Evolutionary conservation across 2,329 filamentous ascomycete genomes (phyloP).

Genomic region (Arthrobotrys pseudoclavata): DNA sequence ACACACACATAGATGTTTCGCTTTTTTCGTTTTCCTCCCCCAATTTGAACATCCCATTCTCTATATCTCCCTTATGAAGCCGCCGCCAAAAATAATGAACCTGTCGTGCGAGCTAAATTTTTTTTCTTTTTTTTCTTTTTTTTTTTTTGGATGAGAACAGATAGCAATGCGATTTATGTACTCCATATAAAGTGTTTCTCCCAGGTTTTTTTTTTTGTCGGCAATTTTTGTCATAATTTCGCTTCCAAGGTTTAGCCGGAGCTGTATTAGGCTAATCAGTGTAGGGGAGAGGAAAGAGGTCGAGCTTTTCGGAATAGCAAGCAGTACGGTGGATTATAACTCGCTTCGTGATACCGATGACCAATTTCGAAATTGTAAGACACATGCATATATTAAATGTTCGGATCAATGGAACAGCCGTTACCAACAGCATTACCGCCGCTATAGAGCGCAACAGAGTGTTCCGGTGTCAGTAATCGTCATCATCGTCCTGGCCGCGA

Average conservation of each 20-base stretch:
- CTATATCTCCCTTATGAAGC: constrained; percentile 15
- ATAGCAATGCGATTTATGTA: constrained; percentile 22
- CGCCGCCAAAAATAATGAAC: not conserved
- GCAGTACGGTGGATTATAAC: constrained; percentile 9
- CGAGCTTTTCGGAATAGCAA: constrained; percentile 11
- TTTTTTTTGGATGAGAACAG: constrained; percentile 8
- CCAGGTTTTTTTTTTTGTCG: not conserved
- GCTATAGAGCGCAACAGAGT: constrained; percentile 3
- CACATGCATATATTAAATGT: constrained; percentile 7
- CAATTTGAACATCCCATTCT: constrained; percentile 2
- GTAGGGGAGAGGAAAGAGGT: constrained; percentile 13
- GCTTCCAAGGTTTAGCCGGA: constrained; percentile 50
- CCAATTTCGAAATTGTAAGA: constrained; percentile 22
- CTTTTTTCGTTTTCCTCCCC: constrained; percentile 9
- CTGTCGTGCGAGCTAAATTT: constrained; percentile 7
- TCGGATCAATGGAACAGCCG: constrained; percentile 32
- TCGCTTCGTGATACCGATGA: constrained; percentile 28
- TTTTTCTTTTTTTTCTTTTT: constrained; percentile 6
- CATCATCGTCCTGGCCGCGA: constrained; percentile 55
- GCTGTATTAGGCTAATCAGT: constrained; percentile 48
- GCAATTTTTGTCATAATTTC: constrained; percentile 34
- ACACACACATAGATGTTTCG: constrained; percentile 22
- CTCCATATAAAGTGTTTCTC: constrained; percentile 11
- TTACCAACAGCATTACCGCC: not conserved
- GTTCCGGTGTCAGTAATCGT: constrained; percentile 41